Conservation (phyloP, 2,329 filamentous ascomycete species). For the Coniochaeta sp. region DNA sequence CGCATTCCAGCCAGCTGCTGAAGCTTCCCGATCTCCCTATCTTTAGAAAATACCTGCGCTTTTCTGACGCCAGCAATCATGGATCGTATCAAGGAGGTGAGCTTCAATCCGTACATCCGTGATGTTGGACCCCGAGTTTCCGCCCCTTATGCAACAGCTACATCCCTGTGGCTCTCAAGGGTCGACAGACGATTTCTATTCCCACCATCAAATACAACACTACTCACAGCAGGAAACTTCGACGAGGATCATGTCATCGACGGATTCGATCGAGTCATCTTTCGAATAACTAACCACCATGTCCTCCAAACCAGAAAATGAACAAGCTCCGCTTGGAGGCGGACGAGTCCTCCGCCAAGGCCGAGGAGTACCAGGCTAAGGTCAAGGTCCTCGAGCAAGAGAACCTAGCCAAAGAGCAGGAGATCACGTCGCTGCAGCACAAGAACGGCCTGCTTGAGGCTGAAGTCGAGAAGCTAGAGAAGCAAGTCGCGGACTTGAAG, state of each 20-base stretch:
- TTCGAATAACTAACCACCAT: not conserved
- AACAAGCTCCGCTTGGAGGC: conserved; percentile 88
- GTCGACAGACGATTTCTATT: not conserved
- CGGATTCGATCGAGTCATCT: not conserved
- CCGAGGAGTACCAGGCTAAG: conserved; percentile 79
- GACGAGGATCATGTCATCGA: not conserved
- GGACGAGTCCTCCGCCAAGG: conserved; percentile 73
- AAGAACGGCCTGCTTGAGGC: conserved; percentile 86
- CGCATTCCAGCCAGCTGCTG: not conserved
- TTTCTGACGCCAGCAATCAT: conserved; percentile 31
- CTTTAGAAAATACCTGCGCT: not conserved
- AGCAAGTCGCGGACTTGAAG: conserved; percentile 78
- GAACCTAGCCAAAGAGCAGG: conserved; percentile 93
- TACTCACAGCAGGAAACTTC: not conserved
- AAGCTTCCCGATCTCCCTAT: not conserved
- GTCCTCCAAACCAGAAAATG: conserved; percentile 63
- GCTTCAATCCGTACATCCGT: conserved; percentile 24
- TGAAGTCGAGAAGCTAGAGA: conserved; percentile 91
- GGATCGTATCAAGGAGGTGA: conserved; percentile 87
- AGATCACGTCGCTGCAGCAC: conserved; percentile 93
- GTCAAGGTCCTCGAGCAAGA: conserved; percentile 91
- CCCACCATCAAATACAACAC: not conserved
- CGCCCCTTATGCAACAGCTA: conserved; percentile 20
- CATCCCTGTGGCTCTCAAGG: not conserved
- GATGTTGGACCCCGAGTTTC: conserved; percentile 11